A percentile compares a stretch with the other conserved stretches of the same genome.
phyloP scores from a whole-genome alignment of 768 basidiomycete species.

The Mycena galericulata region DNA sequence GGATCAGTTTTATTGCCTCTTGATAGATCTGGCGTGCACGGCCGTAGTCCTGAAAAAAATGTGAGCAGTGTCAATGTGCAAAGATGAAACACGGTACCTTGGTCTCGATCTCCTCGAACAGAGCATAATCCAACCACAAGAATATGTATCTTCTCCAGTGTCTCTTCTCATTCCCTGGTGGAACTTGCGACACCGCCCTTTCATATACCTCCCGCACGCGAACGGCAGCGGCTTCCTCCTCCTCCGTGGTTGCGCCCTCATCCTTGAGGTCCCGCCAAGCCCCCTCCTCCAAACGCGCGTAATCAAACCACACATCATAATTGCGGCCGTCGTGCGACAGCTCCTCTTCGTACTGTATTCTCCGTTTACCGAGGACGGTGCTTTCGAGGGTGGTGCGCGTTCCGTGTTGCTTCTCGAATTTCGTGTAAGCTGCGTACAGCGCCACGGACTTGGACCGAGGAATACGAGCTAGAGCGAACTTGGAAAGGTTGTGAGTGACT shows the following conservation, averaged over 20 bases:
- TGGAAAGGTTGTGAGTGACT: slow-evolving; percentile 9
- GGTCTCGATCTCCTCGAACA: slow-evolving; percentile 96
- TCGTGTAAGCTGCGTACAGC: slow-evolving; percentile 93
- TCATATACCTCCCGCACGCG: slow-evolving; percentile 96
- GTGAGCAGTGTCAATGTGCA: not conserved
- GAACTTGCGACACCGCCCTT: slow-evolving; percentile 93
- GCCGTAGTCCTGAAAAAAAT: slow-evolving; percentile 72
- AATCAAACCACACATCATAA: slow-evolving; percentile 99
- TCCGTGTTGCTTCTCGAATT: slow-evolving; percentile 98
- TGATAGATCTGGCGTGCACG: slow-evolving; percentile 94
- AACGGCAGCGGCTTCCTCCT: slow-evolving; percentile 68
- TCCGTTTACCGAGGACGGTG: slow-evolving; percentile 96
- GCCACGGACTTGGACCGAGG: slow-evolving; percentile 91
- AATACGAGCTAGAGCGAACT: slow-evolving; percentile 96
- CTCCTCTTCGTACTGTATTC: slow-evolving; percentile 99
- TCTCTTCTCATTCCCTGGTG: slow-evolving; percentile 93
- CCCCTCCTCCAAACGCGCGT: slow-evolving; percentile 91
- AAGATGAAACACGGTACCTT: slow-evolving; percentile 69
- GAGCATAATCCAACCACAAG: slow-evolving; percentile 94
- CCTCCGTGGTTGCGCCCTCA: slow-evolving; percentile 79
- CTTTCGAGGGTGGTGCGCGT: slow-evolving; percentile 88
- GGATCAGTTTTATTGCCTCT: slow-evolving; percentile 88
- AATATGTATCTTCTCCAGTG: slow-evolving; percentile 93
- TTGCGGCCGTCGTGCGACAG: slow-evolving; percentile 90
- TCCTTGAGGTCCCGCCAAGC: slow-evolving; percentile 81